These are phyloP conservation scores for Protea cynaroides DNA, from an alignment of 164 flowering plant species.

Conservation along the genomic window DNA sequence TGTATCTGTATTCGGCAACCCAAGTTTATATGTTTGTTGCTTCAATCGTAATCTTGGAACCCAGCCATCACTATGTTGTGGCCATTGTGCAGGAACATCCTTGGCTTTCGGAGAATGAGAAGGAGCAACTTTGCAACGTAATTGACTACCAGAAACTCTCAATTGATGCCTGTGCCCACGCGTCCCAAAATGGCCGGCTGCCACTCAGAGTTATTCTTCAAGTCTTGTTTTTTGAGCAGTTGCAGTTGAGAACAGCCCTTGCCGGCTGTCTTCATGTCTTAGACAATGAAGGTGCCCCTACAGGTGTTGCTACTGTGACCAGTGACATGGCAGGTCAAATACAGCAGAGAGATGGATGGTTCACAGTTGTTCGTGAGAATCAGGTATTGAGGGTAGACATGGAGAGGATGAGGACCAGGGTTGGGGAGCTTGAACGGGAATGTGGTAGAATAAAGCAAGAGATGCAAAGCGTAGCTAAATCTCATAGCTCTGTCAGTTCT, in stretches of 20 bases:
- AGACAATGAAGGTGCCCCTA: conserved; percentile 46
- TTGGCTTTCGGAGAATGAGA: conserved; percentile 73
- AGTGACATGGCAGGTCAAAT: conserved; percentile 40
- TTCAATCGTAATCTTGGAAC: not conserved
- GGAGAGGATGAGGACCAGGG: conserved; percentile 79
- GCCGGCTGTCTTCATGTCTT: conserved; percentile 46
- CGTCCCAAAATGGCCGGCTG: conserved; percentile 79
- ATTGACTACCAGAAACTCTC: conserved; percentile 85
- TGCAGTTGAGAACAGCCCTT: conserved; percentile 77
- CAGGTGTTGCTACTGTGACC: conserved; percentile 23
- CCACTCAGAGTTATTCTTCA: conserved; percentile 84
- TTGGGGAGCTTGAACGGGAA: conserved; percentile 78
- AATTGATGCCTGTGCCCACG: conserved; percentile 93
- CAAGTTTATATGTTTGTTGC: not conserved
- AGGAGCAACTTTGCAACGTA: conserved; percentile 68
- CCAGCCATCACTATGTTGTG: conserved; percentile 1
- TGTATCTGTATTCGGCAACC: not conserved
- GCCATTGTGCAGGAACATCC: conserved; percentile 71
- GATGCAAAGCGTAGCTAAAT: conserved; percentile 56
- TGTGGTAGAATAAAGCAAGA: conserved; percentile 60
- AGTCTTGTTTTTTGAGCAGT: conserved; percentile 90
- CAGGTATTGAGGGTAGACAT: conserved; percentile 67
- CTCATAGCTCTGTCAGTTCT: conserved; percentile 56
- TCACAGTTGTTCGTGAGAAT: conserved; percentile 73
- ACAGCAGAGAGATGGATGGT: conserved; percentile 80